Base-by-base conservation (phyloP, 768 basidiomycete species). In the Mycena alexandri region DNA sequence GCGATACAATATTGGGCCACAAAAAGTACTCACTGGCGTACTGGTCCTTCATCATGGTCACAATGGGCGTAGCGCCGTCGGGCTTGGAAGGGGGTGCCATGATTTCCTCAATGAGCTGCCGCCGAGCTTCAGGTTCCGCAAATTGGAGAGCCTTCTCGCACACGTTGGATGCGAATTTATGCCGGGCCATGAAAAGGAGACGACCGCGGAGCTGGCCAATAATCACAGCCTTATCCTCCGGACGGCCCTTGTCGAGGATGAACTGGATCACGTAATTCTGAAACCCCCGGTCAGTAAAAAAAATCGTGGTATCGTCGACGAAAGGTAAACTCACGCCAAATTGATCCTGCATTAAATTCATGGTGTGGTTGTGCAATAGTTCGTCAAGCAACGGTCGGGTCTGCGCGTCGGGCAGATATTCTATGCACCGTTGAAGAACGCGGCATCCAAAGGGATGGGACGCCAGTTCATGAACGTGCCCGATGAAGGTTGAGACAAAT, bases 221-320 rank as follows among this genome's bases (percentile, higher is more conserved):
- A 42, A 98, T 86, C 61, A 85, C 79, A 3, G 83, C 81, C 57
- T 87, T 87, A 75, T 98, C 96, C 14, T 88, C 84, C 0, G 84
- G 83, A 62, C 84, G 83, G 7, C 96, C 95, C 71, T 92, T 86
- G 75, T 95, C 93, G 36, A 99, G 86, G 62, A 99, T 86, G 75
- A 93, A 97, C 78, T 99, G 97, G 53, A 98, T 88, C 38, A 99
- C 97, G 79, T 98, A 98, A 75, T 97, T 95, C 93, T 95, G 75
- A 22, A 61, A 54, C 44, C 29, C 0, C 34, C 1, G 14, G 68
- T 34, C 68, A 68, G 65, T 22, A 69, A 21, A 75, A 21, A 75
- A 59, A 56, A 71, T 21, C 71, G 29, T 10, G 2, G 42, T 50
- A 14, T 47, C 8, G 53, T 46, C 24, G n/a, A 47, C 11, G 42